These are phyloP conservation scores for Suhomyces sp. DNA, from an alignment of 805 yeast species.

Conservation along the genomic window DNA sequence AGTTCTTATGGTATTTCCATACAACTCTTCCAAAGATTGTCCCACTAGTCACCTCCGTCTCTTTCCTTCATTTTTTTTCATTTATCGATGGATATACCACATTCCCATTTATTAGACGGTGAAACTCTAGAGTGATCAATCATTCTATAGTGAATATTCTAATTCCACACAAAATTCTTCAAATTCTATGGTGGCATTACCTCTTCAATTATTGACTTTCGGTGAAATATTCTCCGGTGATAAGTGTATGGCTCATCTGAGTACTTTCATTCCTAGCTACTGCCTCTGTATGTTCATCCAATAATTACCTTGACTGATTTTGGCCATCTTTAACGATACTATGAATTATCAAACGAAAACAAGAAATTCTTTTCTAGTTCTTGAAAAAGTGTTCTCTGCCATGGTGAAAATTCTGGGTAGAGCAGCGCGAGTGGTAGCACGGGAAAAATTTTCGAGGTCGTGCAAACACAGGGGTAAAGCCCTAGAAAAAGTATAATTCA, in stretches of 20 bases:
- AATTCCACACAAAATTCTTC: no score
- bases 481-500: background rate
- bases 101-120: background rate
- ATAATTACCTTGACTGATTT: constrained; percentile 58
- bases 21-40: background rate
- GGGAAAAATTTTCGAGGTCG: constrained; percentile 8
- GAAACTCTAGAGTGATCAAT: no score
- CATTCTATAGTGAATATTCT: no score
- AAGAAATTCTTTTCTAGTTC: background rate
- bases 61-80: no score
- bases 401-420: constrained; percentile 4
- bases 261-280: background rate
- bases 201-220: background rate
- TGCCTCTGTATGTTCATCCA: constrained; percentile 1
- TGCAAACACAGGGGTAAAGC: constrained; percentile 5
- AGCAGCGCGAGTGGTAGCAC: constrained; percentile 5
- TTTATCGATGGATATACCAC: no score
- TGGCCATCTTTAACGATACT: constrained; percentile 48
- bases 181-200: background rate
- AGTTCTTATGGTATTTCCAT: background rate
- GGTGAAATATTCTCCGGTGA: background rate
- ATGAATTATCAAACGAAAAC: constrained; percentile 1
- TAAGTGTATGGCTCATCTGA: background rate
- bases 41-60: background rate
- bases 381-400: constrained; percentile 4